Percentiles rank a stretch among this genome's conserved stretches.
Evolutionary conservation across 1,284 basidiomycete genomes (phyloP).

Genomic region (Ceratobasidium sp.): DNA sequence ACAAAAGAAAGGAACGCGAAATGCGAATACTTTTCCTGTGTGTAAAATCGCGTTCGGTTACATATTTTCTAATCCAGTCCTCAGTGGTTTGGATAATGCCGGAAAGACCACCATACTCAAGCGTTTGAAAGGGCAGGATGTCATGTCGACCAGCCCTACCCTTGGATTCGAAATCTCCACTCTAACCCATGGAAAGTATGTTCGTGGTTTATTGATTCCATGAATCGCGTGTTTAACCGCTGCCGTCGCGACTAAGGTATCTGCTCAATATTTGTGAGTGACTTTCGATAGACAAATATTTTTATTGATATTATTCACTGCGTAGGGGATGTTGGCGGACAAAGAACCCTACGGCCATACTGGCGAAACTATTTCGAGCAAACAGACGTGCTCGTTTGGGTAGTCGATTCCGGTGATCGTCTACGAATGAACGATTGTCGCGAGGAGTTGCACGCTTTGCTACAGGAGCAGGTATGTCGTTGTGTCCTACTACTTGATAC

Average conservation of each 20-base stretch:
- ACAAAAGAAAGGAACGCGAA: conserved; percentile 92
- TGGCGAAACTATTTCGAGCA: conserved; percentile 99
- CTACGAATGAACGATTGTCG: conserved; percentile 91
- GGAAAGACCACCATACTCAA: conserved; percentile 99
- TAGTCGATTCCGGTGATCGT: conserved; percentile 94
- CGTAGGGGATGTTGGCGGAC: conserved; percentile 97
- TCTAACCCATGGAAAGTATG: conserved; percentile 88
- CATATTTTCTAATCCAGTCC: neutral
- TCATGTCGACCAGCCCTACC: conserved; percentile 88
- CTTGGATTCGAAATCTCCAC: conserved; percentile 99
- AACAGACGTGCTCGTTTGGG: conserved; percentile 98
- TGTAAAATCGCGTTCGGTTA: conserved; percentile 52
- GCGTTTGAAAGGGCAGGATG: conserved; percentile 91
- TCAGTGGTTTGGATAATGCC: conserved; percentile 97
- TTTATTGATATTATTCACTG: neutral
- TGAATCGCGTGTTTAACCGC: conserved; percentile 10
- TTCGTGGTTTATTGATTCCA: conserved; percentile 37
- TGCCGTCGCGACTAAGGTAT: conserved; percentile 65
- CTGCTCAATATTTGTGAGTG: conserved; percentile 91
- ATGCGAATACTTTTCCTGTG: conserved; percentile 97
- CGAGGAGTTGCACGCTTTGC: conserved; percentile 84
- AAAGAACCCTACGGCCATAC: conserved; percentile 93
- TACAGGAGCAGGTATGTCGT: conserved; percentile 87
- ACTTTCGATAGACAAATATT: conserved; percentile 17
- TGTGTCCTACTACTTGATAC: neutral